Conservation (phyloP, 2,329 filamentous ascomycete species). For the Penicillium brasilianum region DNA sequence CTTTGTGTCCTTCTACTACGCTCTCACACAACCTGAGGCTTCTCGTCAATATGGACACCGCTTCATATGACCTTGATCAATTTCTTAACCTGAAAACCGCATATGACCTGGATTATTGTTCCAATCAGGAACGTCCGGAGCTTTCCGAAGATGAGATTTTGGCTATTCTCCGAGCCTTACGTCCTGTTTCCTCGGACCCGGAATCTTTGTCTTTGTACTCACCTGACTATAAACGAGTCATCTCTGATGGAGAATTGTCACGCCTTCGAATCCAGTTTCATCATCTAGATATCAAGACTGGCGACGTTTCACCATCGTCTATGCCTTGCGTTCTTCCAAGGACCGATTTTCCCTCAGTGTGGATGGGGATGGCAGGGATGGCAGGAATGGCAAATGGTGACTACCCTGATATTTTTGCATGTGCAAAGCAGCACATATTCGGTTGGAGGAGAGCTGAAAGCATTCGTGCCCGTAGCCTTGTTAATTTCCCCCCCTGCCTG, state of each 20-base stretch:
- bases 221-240: neutral
- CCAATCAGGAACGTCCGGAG: neutral
- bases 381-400: no score
- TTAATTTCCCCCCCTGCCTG: neutral
- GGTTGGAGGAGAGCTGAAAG: no score
- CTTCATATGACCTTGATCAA: neutral
- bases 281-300: neutral
- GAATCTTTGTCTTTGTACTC: conserved; percentile 37
- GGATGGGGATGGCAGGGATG: no score
- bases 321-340: neutral
- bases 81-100: no score
- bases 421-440: neutral
- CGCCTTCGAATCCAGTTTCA: neutral
- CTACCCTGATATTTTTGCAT: neutral
- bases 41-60: neutral
- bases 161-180: neutral
- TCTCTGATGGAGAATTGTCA: neutral
- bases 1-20: neutral
- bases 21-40: neutral
- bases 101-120: no score
- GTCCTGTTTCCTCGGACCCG: neutral
- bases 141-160: neutral
- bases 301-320: neutral
- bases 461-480: neutral
- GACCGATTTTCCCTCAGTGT: neutral